Base-by-base conservation (phyloP, 495 filamentous ascomycete species). In the Parathielavia appendiculata region DNA sequence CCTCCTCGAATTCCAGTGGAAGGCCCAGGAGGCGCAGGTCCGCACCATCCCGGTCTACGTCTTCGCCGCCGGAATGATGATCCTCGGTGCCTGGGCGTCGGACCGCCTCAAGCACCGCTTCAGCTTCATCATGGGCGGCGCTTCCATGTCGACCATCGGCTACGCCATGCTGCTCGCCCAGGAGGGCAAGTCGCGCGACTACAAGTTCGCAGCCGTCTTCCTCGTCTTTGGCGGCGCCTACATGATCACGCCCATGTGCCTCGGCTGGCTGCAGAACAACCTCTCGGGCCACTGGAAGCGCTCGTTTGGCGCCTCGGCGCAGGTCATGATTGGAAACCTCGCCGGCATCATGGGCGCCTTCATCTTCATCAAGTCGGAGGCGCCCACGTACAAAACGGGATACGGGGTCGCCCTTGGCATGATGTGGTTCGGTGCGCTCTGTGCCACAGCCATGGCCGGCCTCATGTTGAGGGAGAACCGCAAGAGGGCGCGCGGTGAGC, bases 1-100 rank as follows among this genome's bases (percentile, higher is more conserved):
- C 65, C 81, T 88, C 22, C 63, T 69, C 22, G 84, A 79, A 14
- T 87, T 89, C 40, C 82, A 83, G n/a, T 86, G 81, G 48, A 46
- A 77, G 12, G 73, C 71, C 54, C 75, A 66, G 36, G 77, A 82
- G 20, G 71, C 87, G 22, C 75, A 72, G 13, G 76, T 87, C 0
- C 79, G 80, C 58, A 87, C 86, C 0, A 85, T 88, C 0, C 86
- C 86, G 0, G 84, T 84, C 0, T 88, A 88, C 62, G 73, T 84
- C 0, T 76, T 87, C 0, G 83, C 83, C 1, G 83, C 76, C 9
- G 81, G 83, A 59, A 83, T 85, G 71, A 81, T 80, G 14, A 56
- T 88, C 8, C 54, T 81, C 6, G 73, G 86, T 53, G 81, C 84
- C 0, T 79, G 79, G 59, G 71, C 86, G 5, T 82, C 78, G 64